Evolutionary conservation across 2,329 filamentous ascomycete species (phyloP).

Genomic region (Macrophomina phaseolina): DNA sequence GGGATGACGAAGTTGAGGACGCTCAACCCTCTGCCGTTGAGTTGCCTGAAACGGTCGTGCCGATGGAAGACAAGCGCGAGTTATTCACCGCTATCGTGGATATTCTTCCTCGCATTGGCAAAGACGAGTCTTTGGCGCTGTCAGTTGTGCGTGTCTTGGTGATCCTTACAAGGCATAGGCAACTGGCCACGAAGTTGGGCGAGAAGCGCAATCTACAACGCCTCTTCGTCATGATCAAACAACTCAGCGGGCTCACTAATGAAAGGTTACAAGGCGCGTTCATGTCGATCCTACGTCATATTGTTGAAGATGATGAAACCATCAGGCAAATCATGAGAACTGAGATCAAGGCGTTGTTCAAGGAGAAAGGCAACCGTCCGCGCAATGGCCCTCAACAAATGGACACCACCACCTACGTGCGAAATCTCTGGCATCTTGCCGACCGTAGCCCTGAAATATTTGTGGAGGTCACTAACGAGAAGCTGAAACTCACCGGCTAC

Average conservation of each 20-base stretch:
- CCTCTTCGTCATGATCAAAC: constrained; percentile 93
- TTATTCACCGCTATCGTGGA: constrained; percentile 82
- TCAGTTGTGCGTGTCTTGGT: constrained; percentile 84
- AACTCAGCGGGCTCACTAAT: constrained; percentile 80
- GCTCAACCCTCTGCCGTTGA: constrained; percentile 62
- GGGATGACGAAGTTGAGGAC: constrained; percentile 50
- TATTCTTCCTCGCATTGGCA: constrained; percentile 83
- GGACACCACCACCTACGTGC: constrained; percentile 76
- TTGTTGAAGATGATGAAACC: constrained; percentile 91
- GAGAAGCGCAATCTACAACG: constrained; percentile 89
- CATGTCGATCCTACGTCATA: constrained; percentile 86
- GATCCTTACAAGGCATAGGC: constrained; percentile 80
- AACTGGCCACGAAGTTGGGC: constrained; percentile 75
- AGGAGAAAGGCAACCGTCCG: constrained; percentile 53
- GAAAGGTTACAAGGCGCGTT: constrained; percentile 76
- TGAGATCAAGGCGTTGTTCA: constrained; percentile 82
- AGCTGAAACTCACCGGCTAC: constrained; percentile 74
- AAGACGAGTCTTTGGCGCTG: constrained; percentile 82
- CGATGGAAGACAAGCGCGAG: constrained; percentile 67
- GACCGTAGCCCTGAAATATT: constrained; percentile 85
- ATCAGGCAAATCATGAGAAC: constrained; percentile 90
- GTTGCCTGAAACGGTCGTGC: constrained; percentile 66
- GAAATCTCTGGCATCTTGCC: constrained; percentile 77
- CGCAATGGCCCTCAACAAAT: constrained; percentile 40
- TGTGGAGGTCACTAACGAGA: constrained; percentile 84